Evolutionary conservation across 2,329 filamentous ascomycete species (phyloP), one percentile per base, ranked within the genome.

Genomic region (Gnomoniopsis smithogilvyi): DNA sequence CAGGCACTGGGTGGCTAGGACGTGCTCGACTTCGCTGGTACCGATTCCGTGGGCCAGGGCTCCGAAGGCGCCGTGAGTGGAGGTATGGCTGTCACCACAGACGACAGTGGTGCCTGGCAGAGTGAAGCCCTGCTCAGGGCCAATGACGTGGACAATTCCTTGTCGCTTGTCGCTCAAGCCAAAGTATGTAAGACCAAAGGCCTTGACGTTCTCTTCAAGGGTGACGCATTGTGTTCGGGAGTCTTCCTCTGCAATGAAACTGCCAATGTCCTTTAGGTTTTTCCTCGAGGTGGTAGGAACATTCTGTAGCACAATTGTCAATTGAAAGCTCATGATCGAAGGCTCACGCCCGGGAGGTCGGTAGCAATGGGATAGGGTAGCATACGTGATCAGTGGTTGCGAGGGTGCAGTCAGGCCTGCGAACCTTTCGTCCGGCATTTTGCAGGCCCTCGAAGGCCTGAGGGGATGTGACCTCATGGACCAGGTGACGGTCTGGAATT

Each of bases 131-230:
- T 99, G 95, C 80, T 99, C 95, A 45, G 95, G 95, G 38, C 95
- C 95, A 68, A 99, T 98, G 69, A 99, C 91, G 78, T 99, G 95
- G 60, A 98, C 95, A 68, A 99, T 99, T 66, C 95, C 95, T 78
- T 99, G 95, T 65, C 95, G 88, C 83, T 95, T 96, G 77, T 98
- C 94, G 67, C 89, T 91, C 64, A 99, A 87, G 63, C 95, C 95
- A 72, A 99, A 99, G 78, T 97, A 98, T 73, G 93, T 97, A 70
- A 99, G 83, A 70, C 91, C 92, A 72, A 97, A 98, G 65, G 94
- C 91, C 78, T 94, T 95, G 69, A 99, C 94, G 69, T 99, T 99
- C 68, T 97, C 89, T 79, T 99, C 95, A 63, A 99, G 87, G 45
- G 95, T 98, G 69, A 93, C 87, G 76, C 93, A 97, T 83, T 99